Percentiles rank a stretch among this genome's conserved stretches.
These are phyloP conservation scores for Pyrus hybrid DNA, from an alignment of 331 rosid genomes.

Conservation along the genomic window DNA sequence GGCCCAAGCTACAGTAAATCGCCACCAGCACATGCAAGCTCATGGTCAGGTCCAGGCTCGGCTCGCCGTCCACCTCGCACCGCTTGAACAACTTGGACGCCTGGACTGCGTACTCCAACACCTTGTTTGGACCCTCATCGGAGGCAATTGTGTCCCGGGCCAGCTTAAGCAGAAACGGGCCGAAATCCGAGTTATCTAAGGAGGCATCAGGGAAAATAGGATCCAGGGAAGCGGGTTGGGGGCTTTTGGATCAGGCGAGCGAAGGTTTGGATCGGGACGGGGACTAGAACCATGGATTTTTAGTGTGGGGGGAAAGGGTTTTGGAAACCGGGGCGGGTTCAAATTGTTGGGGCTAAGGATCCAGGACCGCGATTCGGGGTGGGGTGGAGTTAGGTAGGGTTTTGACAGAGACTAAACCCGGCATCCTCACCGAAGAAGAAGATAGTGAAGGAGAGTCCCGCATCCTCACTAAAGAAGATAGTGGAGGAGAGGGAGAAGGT, in stretches of 20 bases:
- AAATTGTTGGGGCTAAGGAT: conserved; percentile 32
- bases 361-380: conserved; percentile 54
- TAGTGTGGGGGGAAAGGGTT: conserved; percentile 62
- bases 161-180: conserved; percentile 86
- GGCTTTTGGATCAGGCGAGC: conserved; percentile 49
- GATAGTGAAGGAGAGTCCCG: too few species aligned
- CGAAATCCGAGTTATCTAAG: conserved; percentile 95
- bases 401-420: conserved; percentile 74
- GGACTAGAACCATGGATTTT: conserved; percentile 65
- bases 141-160: conserved; percentile 92
- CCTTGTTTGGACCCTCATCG: conserved; percentile 85
- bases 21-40: conserved; percentile 93
- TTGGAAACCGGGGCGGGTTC: conserved; percentile 21
- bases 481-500: too few species aligned
- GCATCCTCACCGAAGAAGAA: conserved; percentile 39
- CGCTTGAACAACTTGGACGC: conserved; percentile 90
- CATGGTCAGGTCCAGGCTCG: conserved; percentile 88
- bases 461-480: too few species aligned
- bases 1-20: conserved; percentile 75
- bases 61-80: conserved; percentile 67
- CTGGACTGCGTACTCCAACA: conserved; percentile 70
- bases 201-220: conserved; percentile 51
- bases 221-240: conserved; percentile 48
- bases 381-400: conserved; percentile 60
- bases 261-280: conserved; percentile 69